Evolutionary conservation across 1,284 basidiomycete genomes (phyloP).

Genomic region (Ganoderma leucocontextum): DNA sequence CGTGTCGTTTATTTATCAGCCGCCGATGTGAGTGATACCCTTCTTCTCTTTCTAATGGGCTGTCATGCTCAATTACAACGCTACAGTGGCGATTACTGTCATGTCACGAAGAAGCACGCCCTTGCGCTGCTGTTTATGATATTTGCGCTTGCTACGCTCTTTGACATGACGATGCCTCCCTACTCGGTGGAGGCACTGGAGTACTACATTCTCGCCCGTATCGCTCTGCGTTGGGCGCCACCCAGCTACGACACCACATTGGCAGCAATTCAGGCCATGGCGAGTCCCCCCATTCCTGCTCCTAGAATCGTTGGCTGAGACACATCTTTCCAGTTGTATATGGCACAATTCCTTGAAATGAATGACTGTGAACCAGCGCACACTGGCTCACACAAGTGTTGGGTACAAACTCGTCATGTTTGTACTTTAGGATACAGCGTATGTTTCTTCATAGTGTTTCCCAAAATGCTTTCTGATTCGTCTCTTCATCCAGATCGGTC

Average conservation of each 20-base stretch:
- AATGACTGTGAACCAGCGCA: conserved; percentile 55
- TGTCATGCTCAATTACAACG: not conserved
- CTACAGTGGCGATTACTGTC: conserved; percentile 21
- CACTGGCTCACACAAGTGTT: conserved; percentile 55
- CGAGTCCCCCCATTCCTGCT: conserved; percentile 40
- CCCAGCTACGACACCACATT: conserved; percentile 58
- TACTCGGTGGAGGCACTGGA: conserved; percentile 62
- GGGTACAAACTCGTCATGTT: conserved; percentile 63
- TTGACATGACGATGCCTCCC: conserved; percentile 53
- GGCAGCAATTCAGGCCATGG: conserved; percentile 59
- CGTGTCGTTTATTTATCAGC: conserved; percentile 51
- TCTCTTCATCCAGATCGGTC: conserved; percentile 58
- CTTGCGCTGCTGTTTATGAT: conserved; percentile 64
- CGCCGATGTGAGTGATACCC: conserved; percentile 44
- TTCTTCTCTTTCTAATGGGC: not conserved
- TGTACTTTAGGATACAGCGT: conserved; percentile 65
- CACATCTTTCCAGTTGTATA: conserved; percentile 53
- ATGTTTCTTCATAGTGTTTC: conserved; percentile 28
- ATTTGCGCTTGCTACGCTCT: conserved; percentile 49
- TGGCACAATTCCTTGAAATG: conserved; percentile 63
- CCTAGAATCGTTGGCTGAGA: not conserved
- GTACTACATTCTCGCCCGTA: conserved; percentile 62
- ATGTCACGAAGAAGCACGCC: conserved; percentile 47
- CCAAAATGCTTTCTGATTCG: not conserved
- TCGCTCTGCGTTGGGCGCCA: conserved; percentile 56